Conservation (phyloP, 257 asterid species). For the Nicotiana sylvestris region DNA sequence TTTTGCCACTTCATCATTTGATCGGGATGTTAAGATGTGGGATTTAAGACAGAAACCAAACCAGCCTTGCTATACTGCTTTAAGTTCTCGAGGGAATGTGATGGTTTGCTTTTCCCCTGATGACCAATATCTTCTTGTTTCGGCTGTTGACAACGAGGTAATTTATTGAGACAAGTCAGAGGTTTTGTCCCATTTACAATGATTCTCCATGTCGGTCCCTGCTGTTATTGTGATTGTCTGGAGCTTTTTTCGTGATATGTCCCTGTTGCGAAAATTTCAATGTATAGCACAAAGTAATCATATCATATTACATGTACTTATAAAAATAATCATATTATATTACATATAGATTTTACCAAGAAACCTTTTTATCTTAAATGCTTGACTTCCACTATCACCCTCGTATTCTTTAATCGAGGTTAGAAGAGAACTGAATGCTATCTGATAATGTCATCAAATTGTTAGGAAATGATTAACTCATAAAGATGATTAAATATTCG, state of each 20-base stretch:
- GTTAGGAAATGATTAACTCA: not conserved
- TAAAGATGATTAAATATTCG: not conserved
- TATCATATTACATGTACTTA: not conserved
- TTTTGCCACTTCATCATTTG: conserved; percentile 90
- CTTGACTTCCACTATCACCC: not conserved
- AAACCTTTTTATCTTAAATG: not conserved
- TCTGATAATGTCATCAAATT: not conserved
- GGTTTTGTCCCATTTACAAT: not conserved
- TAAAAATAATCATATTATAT: not conserved
- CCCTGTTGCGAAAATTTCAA: not conserved
- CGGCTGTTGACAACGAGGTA: conserved; percentile 97
- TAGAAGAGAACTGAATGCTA: not conserved
- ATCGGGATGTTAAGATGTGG: conserved; percentile 90
- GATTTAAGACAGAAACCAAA: conserved; percentile 71
- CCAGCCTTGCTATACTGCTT: conserved; percentile 78
- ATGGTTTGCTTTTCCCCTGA: conserved; percentile 97
- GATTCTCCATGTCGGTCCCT: not conserved
- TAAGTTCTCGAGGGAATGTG: conserved; percentile 85
- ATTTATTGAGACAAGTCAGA: conserved; percentile 11
- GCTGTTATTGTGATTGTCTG: not conserved
- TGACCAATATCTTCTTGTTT: conserved; percentile 89
- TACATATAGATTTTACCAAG: not conserved
- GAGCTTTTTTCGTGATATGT: not conserved
- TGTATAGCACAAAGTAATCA: not conserved
- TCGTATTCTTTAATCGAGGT: not conserved